phyloP scores from a whole-genome alignment of 2,329 filamentous ascomycete species.

The Penicillium sp. region DNA sequence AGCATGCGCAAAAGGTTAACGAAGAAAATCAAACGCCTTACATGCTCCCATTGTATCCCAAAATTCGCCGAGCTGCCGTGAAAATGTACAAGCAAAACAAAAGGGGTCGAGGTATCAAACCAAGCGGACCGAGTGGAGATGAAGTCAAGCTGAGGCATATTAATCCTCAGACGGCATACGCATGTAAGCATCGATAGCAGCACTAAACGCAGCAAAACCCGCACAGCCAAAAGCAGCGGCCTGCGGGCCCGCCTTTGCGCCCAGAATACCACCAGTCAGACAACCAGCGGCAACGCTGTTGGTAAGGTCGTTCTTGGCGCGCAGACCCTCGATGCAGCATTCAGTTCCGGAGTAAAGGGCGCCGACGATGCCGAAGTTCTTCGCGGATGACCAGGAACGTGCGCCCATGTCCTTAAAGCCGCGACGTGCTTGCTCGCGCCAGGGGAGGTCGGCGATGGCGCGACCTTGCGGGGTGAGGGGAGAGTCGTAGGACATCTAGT shows the following conservation, averaged over 20 bases:
- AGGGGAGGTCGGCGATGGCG: conserved; percentile 60
- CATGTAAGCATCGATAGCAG: conserved; percentile 91
- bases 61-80: conserved; percentile 14
- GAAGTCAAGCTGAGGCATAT: neutral
- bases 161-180: conserved; percentile 55
- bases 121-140: neutral
- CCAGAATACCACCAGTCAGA: conserved; percentile 82
- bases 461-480: conserved; percentile 60
- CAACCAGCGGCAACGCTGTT: conserved; percentile 88
- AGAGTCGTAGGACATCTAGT: conserved; percentile 95
- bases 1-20: too few relatives aligned
- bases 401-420: conserved; percentile 95
- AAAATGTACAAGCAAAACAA: conserved; percentile 19
- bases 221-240: conserved; percentile 81
- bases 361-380: conserved; percentile 92
- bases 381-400: conserved; percentile 74
- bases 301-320: conserved; percentile 86
- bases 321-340: conserved; percentile 83
- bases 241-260: conserved; percentile 79
- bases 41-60: conserved; percentile 25
- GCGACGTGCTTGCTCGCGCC: conserved; percentile 72
- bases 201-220: conserved; percentile 88
- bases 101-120: conserved; percentile 5
- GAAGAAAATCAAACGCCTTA: conserved; percentile 22
- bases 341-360: conserved; percentile 88